A percentile compares a stretch with the other conserved stretches of the same genome.
Conservation (phyloP, 305 asterid genomes). For the Fraxinus baroniana region DNA sequence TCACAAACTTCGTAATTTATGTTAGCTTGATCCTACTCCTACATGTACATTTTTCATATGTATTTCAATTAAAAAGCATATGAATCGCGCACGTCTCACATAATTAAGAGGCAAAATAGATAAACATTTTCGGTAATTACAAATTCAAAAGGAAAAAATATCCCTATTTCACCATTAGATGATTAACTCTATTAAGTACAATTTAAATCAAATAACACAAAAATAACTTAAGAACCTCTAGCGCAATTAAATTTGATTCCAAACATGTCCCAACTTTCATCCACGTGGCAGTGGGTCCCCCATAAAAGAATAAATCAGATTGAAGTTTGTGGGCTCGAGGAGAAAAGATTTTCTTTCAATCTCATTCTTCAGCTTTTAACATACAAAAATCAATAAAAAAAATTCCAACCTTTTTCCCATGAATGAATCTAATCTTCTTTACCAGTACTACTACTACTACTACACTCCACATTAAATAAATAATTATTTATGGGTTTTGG, state of each 20-base stretch:
- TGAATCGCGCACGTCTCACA: too few relatives aligned
- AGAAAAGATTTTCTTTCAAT: background rate
- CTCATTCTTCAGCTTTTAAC: background rate
- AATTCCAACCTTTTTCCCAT: background rate
- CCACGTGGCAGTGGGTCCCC: background rate
- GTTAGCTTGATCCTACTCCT: too few relatives aligned
- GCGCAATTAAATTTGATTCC: background rate
- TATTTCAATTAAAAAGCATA: too few relatives aligned
- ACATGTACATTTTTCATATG: too few relatives aligned
- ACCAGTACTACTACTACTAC: background rate
- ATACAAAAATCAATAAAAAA: background rate
- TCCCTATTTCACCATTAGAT: too few relatives aligned
- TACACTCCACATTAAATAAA: background rate
- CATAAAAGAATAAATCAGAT: background rate
- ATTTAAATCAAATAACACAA: too few relatives aligned
- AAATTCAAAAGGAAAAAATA: too few relatives aligned
- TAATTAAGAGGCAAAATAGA: too few relatives aligned
- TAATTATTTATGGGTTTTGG: background rate
- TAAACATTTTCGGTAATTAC: too few relatives aligned
- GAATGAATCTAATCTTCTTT: background rate
- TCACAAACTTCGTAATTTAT: too few relatives aligned
- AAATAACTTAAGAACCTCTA: too few relatives aligned
- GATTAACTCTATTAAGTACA: too few relatives aligned
- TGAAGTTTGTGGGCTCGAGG: background rate
- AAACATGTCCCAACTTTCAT: background rate